Conservation (phyloP, 2,329 filamentous ascomycete species). For the Lachnellula hyalina region DNA sequence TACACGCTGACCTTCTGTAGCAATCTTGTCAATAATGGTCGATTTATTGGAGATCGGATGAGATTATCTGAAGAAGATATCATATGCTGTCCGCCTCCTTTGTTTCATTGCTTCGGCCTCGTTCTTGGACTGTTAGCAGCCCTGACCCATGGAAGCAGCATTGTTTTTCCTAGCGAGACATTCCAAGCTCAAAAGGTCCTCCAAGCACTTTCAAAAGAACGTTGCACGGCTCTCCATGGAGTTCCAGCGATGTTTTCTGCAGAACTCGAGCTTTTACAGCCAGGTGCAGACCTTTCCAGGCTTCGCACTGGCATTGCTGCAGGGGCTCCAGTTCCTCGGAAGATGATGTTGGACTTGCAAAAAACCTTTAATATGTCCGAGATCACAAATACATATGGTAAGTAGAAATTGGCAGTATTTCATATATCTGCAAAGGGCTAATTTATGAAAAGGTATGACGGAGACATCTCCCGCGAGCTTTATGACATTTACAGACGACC, state of each 20-base stretch:
- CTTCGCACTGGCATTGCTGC: slow-evolving; percentile 64
- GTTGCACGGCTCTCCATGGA: slow-evolving; percentile 46
- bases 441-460: slow-evolving; percentile 44
- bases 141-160: slow-evolving; percentile 55
- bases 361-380: slow-evolving; percentile 57
- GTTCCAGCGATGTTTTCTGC: slow-evolving; percentile 68
- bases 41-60: slow-evolving; percentile 62
- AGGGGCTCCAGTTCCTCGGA: slow-evolving; percentile 56
- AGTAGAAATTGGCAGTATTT: background rate
- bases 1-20: slow-evolving; percentile 7
- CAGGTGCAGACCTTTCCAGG: slow-evolving; percentile 20
- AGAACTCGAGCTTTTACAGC: slow-evolving; percentile 52
- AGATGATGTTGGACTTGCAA: slow-evolving; percentile 58
- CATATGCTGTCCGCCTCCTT: slow-evolving; percentile 58
- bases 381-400: slow-evolving; percentile 42
- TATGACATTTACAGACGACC: slow-evolving; percentile 71
- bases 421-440: background rate
- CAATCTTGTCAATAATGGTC: slow-evolving; percentile 59
- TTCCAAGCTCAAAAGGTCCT: slow-evolving; percentile 57
- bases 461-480: slow-evolving; percentile 78
- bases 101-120: slow-evolving; percentile 68
- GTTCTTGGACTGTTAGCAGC: slow-evolving; percentile 67
- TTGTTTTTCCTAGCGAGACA: slow-evolving; percentile 62
- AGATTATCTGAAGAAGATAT: slow-evolving; percentile 55
- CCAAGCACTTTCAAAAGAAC: slow-evolving; percentile 46